Base-by-base conservation (phyloP, 23 red algal genomes). In the Gracilaria domingensis region DNA sequence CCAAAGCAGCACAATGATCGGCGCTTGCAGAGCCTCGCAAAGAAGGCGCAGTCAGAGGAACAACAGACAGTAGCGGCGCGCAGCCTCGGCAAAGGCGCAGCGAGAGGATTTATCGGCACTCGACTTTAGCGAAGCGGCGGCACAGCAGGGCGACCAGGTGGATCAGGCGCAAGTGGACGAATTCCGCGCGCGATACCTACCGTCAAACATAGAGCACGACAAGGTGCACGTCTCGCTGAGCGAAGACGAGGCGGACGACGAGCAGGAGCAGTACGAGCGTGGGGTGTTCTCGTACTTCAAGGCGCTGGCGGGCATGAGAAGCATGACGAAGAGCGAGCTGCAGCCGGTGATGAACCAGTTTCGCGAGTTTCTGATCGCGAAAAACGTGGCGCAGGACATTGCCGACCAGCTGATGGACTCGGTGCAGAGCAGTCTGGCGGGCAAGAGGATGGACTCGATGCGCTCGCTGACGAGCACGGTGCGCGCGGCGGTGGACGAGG, bases 351-450 rank as follows among this genome's bases (percentile, higher is more conserved):
- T 99, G 47, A 37, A 81, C 7, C 45, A 95, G 30, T 95, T 99
- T 53, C 16, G 90, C 25, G 94, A 96, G 14, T 65, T 69, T 13
- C 71, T 99, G 21, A 84, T 99, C 33, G 81, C 32, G 0, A 95
- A 96, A 80, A 99, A 99, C 83, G 97, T 99, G 57, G 90, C 97
- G 35, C 61, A 90, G 13, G 76, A 93, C 11, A 91, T 99, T 60
- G 97, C 97, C 23, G 94, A 99, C 20, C 40, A 73, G 85, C 69
- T 99, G 55, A 91, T 87, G 54, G 81, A 94, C 35, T 96, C 94
- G 62, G 93, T 99, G 24, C 56, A 36, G 33, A 64, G 81, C 6
- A 92, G 89, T 42, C 77, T 99, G 75, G 79, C 93, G 26, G 94
- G 94, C 12, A 70, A 89, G 28, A 21, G 16, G 12, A 56, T 93